Evolutionary conservation across 2,329 filamentous ascomycete species (phyloP), one percentile per base, ranked within the genome.

Genomic region (Cadophora gregata): DNA sequence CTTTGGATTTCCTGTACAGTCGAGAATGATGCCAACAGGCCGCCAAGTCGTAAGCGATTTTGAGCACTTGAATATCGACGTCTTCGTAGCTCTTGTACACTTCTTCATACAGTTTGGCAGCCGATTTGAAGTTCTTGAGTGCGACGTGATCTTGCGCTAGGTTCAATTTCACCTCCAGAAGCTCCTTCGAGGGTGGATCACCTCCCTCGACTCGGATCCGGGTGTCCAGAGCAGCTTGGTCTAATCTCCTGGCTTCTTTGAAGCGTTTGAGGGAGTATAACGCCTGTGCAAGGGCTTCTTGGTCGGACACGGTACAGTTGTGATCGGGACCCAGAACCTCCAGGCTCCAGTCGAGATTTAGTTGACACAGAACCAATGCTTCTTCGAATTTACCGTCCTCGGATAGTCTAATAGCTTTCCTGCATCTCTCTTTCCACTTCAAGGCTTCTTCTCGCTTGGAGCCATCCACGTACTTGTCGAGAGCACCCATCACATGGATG

Each of bases 291-390:
- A 67, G 53, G 9, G 51, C 42, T 29, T 67, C 66, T 51, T 67
- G 59, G 31, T 67, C 62, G 9, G 51, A 67, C 2, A 67, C 62
- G 14, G 66, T 65, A 4, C 51, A 51, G 9, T 55, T 59, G 38
- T 67, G 66, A 6, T 67, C 58, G 16, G 45, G 53, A 27, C 62
- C 66, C 10, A 67, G 27, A 16, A 31, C 56, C 21, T 62, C 42
- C 24, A 65, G 63, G 59, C 63, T 63, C 66, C 66, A 67, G 31
- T 65, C 53, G n/a, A 67, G 48, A 48, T 67, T 67, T 27, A 65
- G 33, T 25, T 59, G 58, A 21, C 59, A 61, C 7, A 67, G 24
- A 1, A 62, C 24, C 3, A 65, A 36, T 29, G 59, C 59, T 1
- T 63, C 38, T 12, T 58, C 25, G 31, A 59, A 19, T 24, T 55